These are phyloP conservation scores for Cyberlindnera meyerae DNA, from an alignment of 805 yeast genomes.

Conservation along the genomic window DNA sequence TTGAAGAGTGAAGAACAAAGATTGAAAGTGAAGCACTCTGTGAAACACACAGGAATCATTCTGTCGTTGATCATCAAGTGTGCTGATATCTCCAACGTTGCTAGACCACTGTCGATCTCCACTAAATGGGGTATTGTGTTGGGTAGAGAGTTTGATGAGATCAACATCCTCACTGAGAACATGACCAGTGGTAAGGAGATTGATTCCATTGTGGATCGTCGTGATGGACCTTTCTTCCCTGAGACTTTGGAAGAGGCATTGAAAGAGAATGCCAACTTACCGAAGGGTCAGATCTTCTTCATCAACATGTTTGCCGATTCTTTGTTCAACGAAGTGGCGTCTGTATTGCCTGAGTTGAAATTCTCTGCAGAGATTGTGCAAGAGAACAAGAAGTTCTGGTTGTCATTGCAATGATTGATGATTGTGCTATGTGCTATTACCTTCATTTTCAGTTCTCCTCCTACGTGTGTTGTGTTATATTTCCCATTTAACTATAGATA, in stretches of 20 bases:
- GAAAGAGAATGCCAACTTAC: slow-evolving; percentile 42
- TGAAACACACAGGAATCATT: slow-evolving; percentile 38
- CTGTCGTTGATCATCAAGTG: slow-evolving; percentile 77
- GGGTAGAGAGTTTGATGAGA: slow-evolving; percentile 70
- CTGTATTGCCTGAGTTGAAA: slow-evolving; percentile 53
- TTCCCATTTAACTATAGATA: too few relatives aligned
- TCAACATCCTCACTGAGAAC: slow-evolving; percentile 45
- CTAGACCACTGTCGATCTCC: slow-evolving; percentile 70
- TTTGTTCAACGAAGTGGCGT: slow-evolving; percentile 62
- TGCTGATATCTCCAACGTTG: slow-evolving; percentile 93
- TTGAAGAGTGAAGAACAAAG: slow-evolving; percentile 11
- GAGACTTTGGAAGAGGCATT: slow-evolving; percentile 39
- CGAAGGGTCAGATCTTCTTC: slow-evolving; percentile 76
- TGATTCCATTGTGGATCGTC: slow-evolving; percentile 16
- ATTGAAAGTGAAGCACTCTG: slow-evolving; percentile 12
- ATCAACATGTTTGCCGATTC: slow-evolving; percentile 76
- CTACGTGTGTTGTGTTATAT: too few relatives aligned
- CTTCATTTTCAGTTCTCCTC: too few relatives aligned
- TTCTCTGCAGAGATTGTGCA: slow-evolving; percentile 31
- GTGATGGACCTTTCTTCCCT: slow-evolving; percentile 31
- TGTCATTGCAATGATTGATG: slow-evolving; percentile 2
- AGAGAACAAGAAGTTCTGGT: slow-evolving; percentile 11
- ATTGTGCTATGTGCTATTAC: too few relatives aligned
- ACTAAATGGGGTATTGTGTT: slow-evolving; percentile 85
- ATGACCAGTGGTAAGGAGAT: slow-evolving; percentile 24